Evolutionary conservation across 345 rosid genomes (phyloP).

Genomic region (Corchorus olitorius): DNA sequence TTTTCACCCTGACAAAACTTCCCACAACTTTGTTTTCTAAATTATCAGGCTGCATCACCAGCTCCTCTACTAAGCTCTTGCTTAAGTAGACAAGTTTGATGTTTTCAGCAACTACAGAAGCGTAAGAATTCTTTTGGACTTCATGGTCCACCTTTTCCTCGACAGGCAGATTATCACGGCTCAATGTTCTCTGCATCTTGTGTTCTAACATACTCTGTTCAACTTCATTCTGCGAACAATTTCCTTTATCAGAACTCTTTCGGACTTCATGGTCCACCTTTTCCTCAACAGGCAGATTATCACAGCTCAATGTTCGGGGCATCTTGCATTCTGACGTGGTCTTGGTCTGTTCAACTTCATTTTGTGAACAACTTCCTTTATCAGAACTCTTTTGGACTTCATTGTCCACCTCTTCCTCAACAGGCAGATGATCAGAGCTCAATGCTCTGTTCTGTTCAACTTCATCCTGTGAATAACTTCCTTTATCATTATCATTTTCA

Average conservation of each 20-base stretch:
- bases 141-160: conserved; percentile 27
- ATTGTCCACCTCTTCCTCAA: conserved; percentile 25
- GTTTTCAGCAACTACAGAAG: conserved; percentile 46
- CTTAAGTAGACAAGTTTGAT: conserved; percentile 57
- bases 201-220: conserved; percentile 9
- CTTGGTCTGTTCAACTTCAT: conserved; percentile 15
- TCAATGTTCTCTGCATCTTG: conserved; percentile 38
- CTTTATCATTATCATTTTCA: not conserved
- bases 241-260: conserved; percentile 22
- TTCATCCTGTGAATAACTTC: conserved; percentile 23
- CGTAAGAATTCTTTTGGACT: conserved; percentile 39
- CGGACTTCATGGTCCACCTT: conserved; percentile 26
- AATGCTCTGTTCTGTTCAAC: conserved; percentile 16
- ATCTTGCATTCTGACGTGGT: conserved; percentile 30
- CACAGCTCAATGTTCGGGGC: conserved; percentile 21
- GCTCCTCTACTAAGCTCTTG: conserved; percentile 46
- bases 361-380: conserved; percentile 21
- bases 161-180: not conserved
- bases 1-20: conserved; percentile 61
- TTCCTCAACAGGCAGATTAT: conserved; percentile 9
- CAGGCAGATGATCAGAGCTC: not conserved
- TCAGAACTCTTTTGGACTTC: conserved; percentile 22
- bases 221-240: conserved; percentile 22
- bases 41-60: conserved; percentile 34
- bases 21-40: conserved; percentile 51